Base-by-base conservation (phyloP, 2,329 filamentous ascomycete genomes). In the Cercospora citrullina region DNA sequence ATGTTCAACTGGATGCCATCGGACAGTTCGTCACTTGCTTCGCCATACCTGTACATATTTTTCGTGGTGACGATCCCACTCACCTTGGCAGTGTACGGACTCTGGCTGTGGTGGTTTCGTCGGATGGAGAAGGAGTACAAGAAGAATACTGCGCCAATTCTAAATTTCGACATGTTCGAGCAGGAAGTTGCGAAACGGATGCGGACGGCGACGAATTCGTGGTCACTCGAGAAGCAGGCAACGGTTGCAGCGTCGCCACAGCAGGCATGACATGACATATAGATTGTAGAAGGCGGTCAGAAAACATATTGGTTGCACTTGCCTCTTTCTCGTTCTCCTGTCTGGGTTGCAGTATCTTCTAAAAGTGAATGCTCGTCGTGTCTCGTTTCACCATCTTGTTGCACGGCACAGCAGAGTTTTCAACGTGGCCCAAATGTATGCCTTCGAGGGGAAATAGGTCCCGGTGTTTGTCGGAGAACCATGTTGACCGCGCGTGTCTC, bases 1-100 rank as follows among this genome's bases (percentile, higher is more conserved):
- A 76, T 77, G 73, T 74, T 75, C 67, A 75, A 74, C 51, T 75
- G 72, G 69, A 68, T 68, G 7, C 68, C 71, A 3, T 39, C 57
- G 12, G 59, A 66, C 51, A 72, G 71, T 18, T 67, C 74, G 28
- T 64, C 60, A 3, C 69, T 78, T 18, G 75, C 73, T 3, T 77
- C 76, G 36, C 75, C 75, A 2, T 76, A 75, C 61, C 26, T 77
- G 1, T 78, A 73, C 55, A 68, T 78, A 10, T 78, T 74, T 68
- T 78, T 78, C 62, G 76, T 73, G 45, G 71, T 77, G 21, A 78
- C 76, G 2, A 70, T 78, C 16, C 76, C 76, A 5, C 68, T 78
- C 26, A 78, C 76, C 10, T 53, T 74, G n/a, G 51, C 75, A 6
- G 73, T 77, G 3, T 77, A 76, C 62, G 65, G 66, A 0, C 64